These are phyloP conservation scores for Diplocarpon rosae DNA, from an alignment of 2,329 filamentous ascomycete genomes.

Conservation along the genomic window DNA sequence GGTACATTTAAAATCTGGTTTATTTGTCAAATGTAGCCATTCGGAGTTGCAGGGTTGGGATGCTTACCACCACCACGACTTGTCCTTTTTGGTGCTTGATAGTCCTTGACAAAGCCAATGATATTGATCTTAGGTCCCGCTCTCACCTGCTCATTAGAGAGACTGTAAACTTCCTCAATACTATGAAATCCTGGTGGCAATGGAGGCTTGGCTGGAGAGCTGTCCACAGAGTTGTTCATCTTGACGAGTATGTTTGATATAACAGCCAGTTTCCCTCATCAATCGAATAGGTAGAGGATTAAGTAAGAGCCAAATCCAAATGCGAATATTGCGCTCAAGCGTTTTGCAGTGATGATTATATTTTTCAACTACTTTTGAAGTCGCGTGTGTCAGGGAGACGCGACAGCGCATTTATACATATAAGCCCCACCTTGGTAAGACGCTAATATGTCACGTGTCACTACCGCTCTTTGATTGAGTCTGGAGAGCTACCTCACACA, in stretches of 20 bases:
- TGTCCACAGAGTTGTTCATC: constrained; percentile 2
- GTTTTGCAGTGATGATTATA: too few relatives aligned
- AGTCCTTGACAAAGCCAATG: constrained; percentile 62
- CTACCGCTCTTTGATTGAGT: too few relatives aligned
- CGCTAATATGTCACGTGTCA: too few relatives aligned
- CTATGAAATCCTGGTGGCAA: constrained; percentile 34
- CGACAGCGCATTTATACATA: too few relatives aligned
- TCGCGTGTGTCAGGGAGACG: too few relatives aligned
- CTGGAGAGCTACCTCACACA: neutral
- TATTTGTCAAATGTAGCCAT: neutral
- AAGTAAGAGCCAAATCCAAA: too few relatives aligned
- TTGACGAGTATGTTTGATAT: neutral
- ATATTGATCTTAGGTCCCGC: constrained; percentile 36
- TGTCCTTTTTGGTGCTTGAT: constrained; percentile 40
- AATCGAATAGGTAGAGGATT: too few relatives aligned
- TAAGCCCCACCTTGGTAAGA: too few relatives aligned
- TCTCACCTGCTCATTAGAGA: constrained; percentile 32
- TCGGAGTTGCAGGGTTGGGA: too few relatives aligned
- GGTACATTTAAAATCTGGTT: constrained; percentile 47
- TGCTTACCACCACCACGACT: constrained; percentile 43
- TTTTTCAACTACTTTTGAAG: too few relatives aligned
- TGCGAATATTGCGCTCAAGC: too few relatives aligned
- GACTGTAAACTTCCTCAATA: constrained; percentile 31
- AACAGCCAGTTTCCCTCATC: neutral
- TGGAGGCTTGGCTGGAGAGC: constrained; percentile 2